Percentiles rank a stretch among this genome's conserved stretches.
phyloP scores from a whole-genome alignment of 75 land plant genomes.

The Pseudotsuga menziesii region DNA sequence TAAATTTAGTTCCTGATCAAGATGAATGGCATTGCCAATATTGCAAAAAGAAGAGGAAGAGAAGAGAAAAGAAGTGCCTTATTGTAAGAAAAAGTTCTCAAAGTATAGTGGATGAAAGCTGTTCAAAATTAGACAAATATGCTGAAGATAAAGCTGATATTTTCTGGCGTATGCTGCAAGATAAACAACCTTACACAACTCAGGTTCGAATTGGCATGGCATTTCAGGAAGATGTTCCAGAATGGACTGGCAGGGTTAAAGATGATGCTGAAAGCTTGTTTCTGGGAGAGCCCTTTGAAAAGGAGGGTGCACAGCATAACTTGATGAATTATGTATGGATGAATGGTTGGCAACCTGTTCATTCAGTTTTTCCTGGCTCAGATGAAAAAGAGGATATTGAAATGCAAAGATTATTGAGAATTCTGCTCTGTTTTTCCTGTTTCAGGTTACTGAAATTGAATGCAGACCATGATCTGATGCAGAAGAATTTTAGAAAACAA shows the following conservation, averaged over 20 bases:
- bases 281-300: conserved; percentile 1
- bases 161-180: conserved; percentile 32
- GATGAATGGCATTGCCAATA: conserved; percentile 64
- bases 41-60: conserved; percentile 46
- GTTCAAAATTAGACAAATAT: background rate
- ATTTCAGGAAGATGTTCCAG: conserved; percentile 68
- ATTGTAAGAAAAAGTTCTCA: background rate
- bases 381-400: too few relatives aligned
- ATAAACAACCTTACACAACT: conserved; percentile 31
- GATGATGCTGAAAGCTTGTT: conserved; percentile 11
- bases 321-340: background rate
- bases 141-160: background rate
- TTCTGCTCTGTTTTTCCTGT: too few relatives aligned
- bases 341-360: too few relatives aligned
- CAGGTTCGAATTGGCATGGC: conserved; percentile 51
- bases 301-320: background rate
- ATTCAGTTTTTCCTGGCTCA: too few relatives aligned
- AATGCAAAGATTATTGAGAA: too few relatives aligned
- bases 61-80: background rate
- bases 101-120: background rate
- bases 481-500: too few relatives aligned
- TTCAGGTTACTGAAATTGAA: too few relatives aligned
- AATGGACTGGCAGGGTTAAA: conserved; percentile 44
- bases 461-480: too few relatives aligned
- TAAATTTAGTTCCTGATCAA: conserved; percentile 17